Evolutionary conservation across 495 filamentous ascomycete genomes (phyloP), one percentile per base, ranked within the genome.

Genomic region (Penicillium lividum): DNA sequence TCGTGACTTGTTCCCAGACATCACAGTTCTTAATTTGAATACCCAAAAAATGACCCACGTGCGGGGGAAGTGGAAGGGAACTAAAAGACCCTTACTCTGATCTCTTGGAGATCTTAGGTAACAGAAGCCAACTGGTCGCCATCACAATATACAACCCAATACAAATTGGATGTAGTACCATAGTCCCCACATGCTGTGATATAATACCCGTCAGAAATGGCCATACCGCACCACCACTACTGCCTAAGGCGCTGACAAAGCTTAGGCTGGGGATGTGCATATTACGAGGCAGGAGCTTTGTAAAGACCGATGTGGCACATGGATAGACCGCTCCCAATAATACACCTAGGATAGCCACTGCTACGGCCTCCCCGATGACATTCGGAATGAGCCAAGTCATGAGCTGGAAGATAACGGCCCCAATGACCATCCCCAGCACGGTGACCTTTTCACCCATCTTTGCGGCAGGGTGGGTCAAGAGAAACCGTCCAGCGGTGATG

Each of bases 251-350:
- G 52, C 80, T 84, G 51, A 93, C 86, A 53, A 92, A 82, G 18
- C 86, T 81, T 56, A 95, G 73, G 15, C 82, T 82, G 31, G 84
- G 85, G 38, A 87, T 83, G 63, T 87, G 87, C 57, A 92, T 77
- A 52, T 78, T 74, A 15, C 80, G 78, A 4, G 81, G 80, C 43
- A 94, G 76, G 13, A 85, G 75, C 54, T 80, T 75, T 38, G 83
- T 82, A 60, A 92, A 86, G 1, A 92, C 79, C 2, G 82, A 82
- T 22, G 84, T 85, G 2, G 86, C 84, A 61, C 86, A 91, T 0
- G 90, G 89, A 57, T 90, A 87, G 1, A 93, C 78, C 0, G 91
- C 90, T 0, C 92, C 91, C 10, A 95, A 73, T n/a, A 93, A 68
- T 36, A 93, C 73, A 4, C 91, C 91, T 27, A 93, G 73, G n/a